Evolutionary conservation across 2,329 filamentous ascomycete genomes (phyloP).

Genomic region (Fusarium pininemorale): DNA sequence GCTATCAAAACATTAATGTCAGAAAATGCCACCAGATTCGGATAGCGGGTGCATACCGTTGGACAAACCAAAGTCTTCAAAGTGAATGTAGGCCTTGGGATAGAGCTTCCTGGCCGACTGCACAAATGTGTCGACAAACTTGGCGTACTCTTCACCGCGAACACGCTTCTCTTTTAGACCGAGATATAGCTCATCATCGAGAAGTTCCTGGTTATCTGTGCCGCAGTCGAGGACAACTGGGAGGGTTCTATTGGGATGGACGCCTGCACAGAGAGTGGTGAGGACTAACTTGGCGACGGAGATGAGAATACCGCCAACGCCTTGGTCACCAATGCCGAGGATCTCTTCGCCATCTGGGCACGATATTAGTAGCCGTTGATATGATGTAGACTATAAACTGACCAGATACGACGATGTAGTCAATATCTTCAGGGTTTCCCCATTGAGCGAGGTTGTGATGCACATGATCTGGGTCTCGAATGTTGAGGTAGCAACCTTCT

Average conservation of each 20-base stretch:
- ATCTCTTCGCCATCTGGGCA: conserved; percentile 71
- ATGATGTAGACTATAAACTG: conserved; percentile 38
- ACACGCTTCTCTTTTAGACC: conserved; percentile 74
- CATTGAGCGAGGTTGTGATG: conserved; percentile 73
- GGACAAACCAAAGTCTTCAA: conserved; percentile 84
- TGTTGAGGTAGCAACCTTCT: conserved; percentile 83
- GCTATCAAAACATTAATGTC: conserved; percentile 52
- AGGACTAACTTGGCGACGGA: conserved; percentile 84
- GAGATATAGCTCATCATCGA: conserved; percentile 82
- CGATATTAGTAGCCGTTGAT: not conserved
- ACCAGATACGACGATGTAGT: conserved; percentile 89
- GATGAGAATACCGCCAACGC: conserved; percentile 84
- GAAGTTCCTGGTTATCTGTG: conserved; percentile 79
- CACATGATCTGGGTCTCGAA: conserved; percentile 73
- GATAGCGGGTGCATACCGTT: conserved; percentile 62
- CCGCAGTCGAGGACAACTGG: conserved; percentile 88
- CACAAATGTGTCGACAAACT: conserved; percentile 81
- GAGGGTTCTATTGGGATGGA: conserved; percentile 80
- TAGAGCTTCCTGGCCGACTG: conserved; percentile 72
- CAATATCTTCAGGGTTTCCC: conserved; percentile 77
- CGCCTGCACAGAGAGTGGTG: conserved; percentile 85
- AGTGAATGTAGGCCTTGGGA: conserved; percentile 85
- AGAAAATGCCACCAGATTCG: not conserved
- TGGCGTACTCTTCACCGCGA: conserved; percentile 77
- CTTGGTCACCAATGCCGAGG: conserved; percentile 89